Evolutionary conservation across 139 green algal species (phyloP), one percentile per base, ranked within the genome.

Genomic region (Chlamydomonas sphaeroides): DNA sequence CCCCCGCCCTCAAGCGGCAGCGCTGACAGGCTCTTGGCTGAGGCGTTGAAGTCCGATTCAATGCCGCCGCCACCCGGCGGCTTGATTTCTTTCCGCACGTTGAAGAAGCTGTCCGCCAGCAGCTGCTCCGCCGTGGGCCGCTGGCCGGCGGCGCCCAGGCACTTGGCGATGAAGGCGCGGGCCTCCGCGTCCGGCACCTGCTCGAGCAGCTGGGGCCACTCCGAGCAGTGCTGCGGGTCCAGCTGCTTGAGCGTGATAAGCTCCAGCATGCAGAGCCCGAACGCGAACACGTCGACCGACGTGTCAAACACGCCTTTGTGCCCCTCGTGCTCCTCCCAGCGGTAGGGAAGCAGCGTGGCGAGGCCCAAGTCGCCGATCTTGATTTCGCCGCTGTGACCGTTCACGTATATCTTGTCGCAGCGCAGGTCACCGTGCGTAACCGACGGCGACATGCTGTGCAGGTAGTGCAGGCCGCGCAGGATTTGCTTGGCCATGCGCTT

Each of bases 181-280:
- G 95, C 89, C 45, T 94, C 93, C 6, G 88, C 77, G 68, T 99
- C 94, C 14, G 86, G 70, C 51, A 98, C 86, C 42, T 92, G 86
- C 18, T 90, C 79, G 17, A 93, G 73, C 68, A 89, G 56, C 56
- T 87, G 18, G 17, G 42, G 51, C 78, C 84, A 83, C 68, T 91
- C 68, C 30, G 66, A 59, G 77, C 84, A 89, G 66, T 91, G 88
- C 87, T 90, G 85, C 33, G 91, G 80, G 76, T 96, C 92, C 35
- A 96, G 88, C 86, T 90, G 85, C 89, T 95, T 92, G 41, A 92
- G 84, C 18, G 97, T 99, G 51, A 98, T 87, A 42, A 99, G 93
- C 94, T 99, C 97, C 84, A 99, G 94, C 84, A 99, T 88, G 83
- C 95, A 97, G 83, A 99, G 93, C 26, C 97, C 97, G 88, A 99